Base-by-base conservation (phyloP, 2,329 filamentous ascomycete species). In the Aspergillus unguis region DNA sequence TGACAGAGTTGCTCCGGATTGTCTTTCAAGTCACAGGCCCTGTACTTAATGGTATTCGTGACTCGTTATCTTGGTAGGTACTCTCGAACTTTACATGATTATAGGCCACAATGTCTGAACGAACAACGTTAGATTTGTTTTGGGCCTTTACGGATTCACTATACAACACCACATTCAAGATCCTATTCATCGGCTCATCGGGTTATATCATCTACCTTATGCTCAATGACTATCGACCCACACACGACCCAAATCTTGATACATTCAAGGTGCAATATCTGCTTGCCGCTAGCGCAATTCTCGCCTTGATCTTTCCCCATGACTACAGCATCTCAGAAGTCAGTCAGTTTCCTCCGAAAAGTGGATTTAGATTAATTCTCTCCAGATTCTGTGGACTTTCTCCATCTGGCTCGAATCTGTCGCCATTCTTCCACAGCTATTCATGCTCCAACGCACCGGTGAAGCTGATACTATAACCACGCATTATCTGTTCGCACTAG, bases 401-500 rank as follows among this genome's bases (percentile, higher is more conserved):
- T 95, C 88, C 49, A 96, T 99, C 72, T 99, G 94, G 94, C 83
- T 99, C 31, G 94, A 99, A 77, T 87, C 88, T 4, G 94, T 99
- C 17, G 94, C 94, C 48, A 99, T 99, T 63, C 82, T 99, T 55
- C 94, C 94, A 1, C 94, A 99, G 77, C 83, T 99, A 48, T 97
- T 99, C 75, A 95, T 99, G 90, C 81, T 99, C 58, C 94, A 99
- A 77, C 83, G 94, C 65, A 99, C 94, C 0, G 95, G 94, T 61
- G 92, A 97, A 77, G 95, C 94, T 8, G 94, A 99, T 77, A 96
- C 94, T n/a, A 99, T 99, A 68, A 99, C 94, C 9, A 96, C 92
- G 1, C 92, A 99, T 75, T 99, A 99, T 72, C 82, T 99, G 38
- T 96, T 96, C 68, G 92, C 95, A 10, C 80, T 99, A 35, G 94